Evolutionary conservation across 2,329 filamentous ascomycete genomes (phyloP).

Genomic region (Ophiostoma quercus): DNA sequence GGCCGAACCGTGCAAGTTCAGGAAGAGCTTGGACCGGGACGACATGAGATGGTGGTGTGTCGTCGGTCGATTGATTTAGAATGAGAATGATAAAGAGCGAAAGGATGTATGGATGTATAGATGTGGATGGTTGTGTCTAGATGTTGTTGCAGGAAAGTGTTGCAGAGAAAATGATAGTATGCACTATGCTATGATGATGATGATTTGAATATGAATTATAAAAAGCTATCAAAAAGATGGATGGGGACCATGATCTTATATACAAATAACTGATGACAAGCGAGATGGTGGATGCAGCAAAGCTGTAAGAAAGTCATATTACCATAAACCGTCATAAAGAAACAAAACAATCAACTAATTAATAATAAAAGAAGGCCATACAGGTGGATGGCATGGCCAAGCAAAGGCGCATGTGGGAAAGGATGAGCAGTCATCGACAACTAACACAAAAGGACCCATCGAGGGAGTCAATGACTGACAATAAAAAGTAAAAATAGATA

Average conservation of each 20-base stretch:
- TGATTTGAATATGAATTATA: neutral
- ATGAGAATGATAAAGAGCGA: neutral
- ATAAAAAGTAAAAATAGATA: neutral
- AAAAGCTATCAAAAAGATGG: neutral
- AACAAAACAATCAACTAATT: neutral
- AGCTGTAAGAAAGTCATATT: neutral
- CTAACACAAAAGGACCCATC: constrained; percentile 6
- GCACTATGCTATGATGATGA: neutral
- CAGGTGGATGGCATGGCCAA: neutral
- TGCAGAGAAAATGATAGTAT: neutral
- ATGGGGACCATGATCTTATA: constrained; percentile 6
- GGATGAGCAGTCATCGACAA: constrained; percentile 8
- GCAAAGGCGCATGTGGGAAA: constrained; percentile 9
- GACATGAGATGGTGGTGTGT: constrained; percentile 4
- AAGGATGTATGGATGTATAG: neutral
- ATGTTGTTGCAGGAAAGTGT: neutral
- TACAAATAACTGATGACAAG: neutral
- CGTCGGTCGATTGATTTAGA: neutral
- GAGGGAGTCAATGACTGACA: neutral
- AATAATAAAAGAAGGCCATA: neutral
- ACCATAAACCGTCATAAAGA: neutral
- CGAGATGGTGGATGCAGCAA: neutral
- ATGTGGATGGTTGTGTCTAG: neutral
- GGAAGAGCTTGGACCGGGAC: constrained; percentile 10
- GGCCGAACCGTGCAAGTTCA: constrained; percentile 14